Percentiles rank a stretch among this genome's conserved stretches.
These are phyloP conservation scores for Alloteropsis semialata DNA, from an alignment of 176 grass and related monocot species.

Conservation along the genomic window DNA sequence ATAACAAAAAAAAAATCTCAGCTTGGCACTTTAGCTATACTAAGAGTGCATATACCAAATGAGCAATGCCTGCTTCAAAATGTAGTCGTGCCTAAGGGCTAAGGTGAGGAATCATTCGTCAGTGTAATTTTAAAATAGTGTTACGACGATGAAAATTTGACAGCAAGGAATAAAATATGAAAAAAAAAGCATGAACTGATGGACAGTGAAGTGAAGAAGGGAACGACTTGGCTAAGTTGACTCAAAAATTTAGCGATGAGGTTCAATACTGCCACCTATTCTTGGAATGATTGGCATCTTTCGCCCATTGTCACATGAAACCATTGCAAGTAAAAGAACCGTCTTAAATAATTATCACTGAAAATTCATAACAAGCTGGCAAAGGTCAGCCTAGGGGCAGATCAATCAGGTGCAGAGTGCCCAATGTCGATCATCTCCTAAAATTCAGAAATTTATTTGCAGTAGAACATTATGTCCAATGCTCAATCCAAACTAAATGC, in stretches of 20 bases:
- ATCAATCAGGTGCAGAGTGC: not conserved
- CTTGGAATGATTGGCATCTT: constrained; percentile 11
- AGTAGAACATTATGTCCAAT: not conserved
- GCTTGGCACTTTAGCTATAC: not conserved
- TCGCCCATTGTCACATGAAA: not conserved
- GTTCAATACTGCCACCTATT: not conserved
- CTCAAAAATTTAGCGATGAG: not conserved
- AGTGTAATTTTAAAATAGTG: not conserved
- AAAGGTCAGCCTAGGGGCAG: not conserved
- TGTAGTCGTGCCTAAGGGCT: not conserved
- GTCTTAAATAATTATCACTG: not conserved
- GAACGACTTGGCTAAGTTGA: not conserved
- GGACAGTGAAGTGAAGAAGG: not conserved
- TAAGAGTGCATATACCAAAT: not conserved
- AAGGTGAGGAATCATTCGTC: not conserved
- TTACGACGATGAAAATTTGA: not conserved
- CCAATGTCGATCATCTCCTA: not conserved
- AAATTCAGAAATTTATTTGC: not conserved
- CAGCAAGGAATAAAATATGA: not conserved
- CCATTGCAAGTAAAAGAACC: not conserved
- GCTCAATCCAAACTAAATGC: not conserved
- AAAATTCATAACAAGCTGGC: not conserved
- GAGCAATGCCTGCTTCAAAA: not conserved
- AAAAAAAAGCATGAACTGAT: not conserved
- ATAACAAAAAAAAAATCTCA: not conserved